Conservation (phyloP, 495 filamentous ascomycete genomes). For the Durotheca rogersii region DNA sequence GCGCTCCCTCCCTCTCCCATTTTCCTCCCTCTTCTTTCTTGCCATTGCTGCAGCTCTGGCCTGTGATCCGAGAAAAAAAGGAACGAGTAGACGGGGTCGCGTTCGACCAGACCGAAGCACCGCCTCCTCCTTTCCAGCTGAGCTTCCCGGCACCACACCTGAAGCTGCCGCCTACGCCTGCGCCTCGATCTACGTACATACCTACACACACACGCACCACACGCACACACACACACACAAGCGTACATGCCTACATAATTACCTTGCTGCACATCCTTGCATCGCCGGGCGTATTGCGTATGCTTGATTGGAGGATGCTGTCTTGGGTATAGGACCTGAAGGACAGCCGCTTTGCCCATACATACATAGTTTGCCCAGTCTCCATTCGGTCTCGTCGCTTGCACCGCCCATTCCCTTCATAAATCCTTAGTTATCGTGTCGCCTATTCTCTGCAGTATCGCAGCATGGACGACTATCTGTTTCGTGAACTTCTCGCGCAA, state of each 20-base stretch:
- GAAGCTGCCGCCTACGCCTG: slow-evolving; percentile 14
- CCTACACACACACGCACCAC: too few relatives aligned
- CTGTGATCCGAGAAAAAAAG: slow-evolving; percentile 6
- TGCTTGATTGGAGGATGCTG: slow-evolving; percentile 14
- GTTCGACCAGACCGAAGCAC: too few relatives aligned
- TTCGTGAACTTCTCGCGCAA: slow-evolving; percentile 43
- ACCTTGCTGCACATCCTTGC: slow-evolving; percentile 27
- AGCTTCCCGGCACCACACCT: too few relatives aligned
- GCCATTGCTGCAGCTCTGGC: not conserved
- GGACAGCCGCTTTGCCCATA: slow-evolving; percentile 5
- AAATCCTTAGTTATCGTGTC: too few relatives aligned
- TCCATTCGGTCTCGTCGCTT: slow-evolving; percentile 5
- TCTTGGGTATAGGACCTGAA: too few relatives aligned
- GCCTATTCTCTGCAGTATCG: too few relatives aligned
- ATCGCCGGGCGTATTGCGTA: slow-evolving; percentile 17
- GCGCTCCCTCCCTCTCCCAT: too few relatives aligned
- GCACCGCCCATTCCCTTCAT: too few relatives aligned
- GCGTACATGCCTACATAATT: too few relatives aligned
- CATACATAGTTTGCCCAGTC: too few relatives aligned
- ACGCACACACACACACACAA: too few relatives aligned
- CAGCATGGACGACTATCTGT: slow-evolving; percentile 59
- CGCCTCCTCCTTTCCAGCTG: slow-evolving; percentile 14
- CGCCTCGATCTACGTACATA: slow-evolving; percentile 28
- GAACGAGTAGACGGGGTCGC: too few relatives aligned
- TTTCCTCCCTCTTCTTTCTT: slow-evolving; percentile 1